A percentile compares a stretch with the other conserved stretches of the same genome.
phyloP scores from a whole-genome alignment of 2,329 filamentous ascomycete species.

The Corniculantispora saksenae region DNA sequence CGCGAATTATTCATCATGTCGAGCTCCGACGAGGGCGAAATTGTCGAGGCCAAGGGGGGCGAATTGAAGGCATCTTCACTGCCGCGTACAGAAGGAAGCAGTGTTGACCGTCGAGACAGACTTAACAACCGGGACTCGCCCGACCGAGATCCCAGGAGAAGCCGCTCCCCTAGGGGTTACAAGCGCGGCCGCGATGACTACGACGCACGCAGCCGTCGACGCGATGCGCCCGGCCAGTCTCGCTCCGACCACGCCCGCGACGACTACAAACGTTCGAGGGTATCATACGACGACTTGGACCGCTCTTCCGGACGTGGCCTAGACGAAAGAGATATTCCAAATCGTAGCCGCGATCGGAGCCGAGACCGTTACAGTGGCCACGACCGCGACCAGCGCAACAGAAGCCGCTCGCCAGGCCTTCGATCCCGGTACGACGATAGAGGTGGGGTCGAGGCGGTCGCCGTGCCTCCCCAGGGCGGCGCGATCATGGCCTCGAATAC shows the following conservation, averaged over 20 bases:
- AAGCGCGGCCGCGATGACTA: conserved; percentile 68
- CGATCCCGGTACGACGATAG: conserved; percentile 40
- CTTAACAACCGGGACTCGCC: conserved; percentile 62
- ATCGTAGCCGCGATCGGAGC: conserved; percentile 47
- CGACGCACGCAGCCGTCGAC: conserved; percentile 47
- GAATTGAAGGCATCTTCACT: conserved; percentile 84
- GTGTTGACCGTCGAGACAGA: conserved; percentile 94
- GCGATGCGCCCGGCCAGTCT: conserved; percentile 58
- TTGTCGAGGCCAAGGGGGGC: conserved; percentile 69
- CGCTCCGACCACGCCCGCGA: conserved; percentile 62
- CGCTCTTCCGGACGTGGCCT: conserved; percentile 43
- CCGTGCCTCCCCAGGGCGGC: neutral
- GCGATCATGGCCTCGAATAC: conserved; percentile 36
- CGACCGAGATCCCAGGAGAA: conserved; percentile 54
- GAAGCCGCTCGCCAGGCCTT: conserved; percentile 51
- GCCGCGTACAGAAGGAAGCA: conserved; percentile 72
- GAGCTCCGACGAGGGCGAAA: conserved; percentile 86
- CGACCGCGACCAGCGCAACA: conserved; percentile 53
- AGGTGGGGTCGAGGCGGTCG: neutral
- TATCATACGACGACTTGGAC: conserved; percentile 60
- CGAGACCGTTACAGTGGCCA: conserved; percentile 27
- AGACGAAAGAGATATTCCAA: conserved; percentile 39
- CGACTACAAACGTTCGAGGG: conserved; percentile 47
- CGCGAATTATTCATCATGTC: conserved; percentile 36
- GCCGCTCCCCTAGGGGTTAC: conserved; percentile 63